Conservation (phyloP, 2,329 filamentous ascomycete species). For the Fusarium sp. region DNA sequence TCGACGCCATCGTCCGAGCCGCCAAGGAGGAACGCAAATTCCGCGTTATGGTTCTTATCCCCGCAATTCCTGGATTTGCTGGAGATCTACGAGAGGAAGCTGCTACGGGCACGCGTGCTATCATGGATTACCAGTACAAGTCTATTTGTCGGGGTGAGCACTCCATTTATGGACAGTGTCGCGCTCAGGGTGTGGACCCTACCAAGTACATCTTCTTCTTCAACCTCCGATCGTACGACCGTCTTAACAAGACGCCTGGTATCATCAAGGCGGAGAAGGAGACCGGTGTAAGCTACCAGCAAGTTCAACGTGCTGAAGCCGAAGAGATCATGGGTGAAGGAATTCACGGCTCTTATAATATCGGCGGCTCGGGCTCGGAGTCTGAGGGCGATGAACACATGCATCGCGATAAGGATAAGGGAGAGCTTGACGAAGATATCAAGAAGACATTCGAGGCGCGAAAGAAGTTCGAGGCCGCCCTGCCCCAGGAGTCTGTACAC, state of each 20-base stretch:
- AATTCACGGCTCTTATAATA: constrained; percentile 69
- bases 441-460: constrained; percentile 61
- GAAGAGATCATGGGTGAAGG: constrained; percentile 86
- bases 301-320: constrained; percentile 88
- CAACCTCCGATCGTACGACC: constrained; percentile 92
- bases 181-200: constrained; percentile 79
- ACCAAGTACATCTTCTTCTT: constrained; percentile 89
- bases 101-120: constrained; percentile 87
- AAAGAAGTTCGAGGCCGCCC: constrained; percentile 64
- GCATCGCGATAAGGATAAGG: constrained; percentile 55
- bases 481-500: constrained; percentile 52
- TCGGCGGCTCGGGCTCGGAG: constrained; percentile 43
- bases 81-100: constrained; percentile 88
- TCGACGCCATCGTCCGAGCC: constrained; percentile 87
- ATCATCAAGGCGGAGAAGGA: constrained; percentile 81
- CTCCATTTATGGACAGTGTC: constrained; percentile 86
- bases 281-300: constrained; percentile 85
- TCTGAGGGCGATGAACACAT: constrained; percentile 63
- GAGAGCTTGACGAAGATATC: constrained; percentile 52
- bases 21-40: constrained; percentile 88
- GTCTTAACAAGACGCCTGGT: constrained; percentile 83
- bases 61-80: constrained; percentile 92
- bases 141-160: constrained; percentile 92
- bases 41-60: constrained; percentile 88
- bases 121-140: constrained; percentile 99